Evolutionary conservation across 2,329 filamentous ascomycete species (phyloP), one percentile per base, ranked within the genome.

Genomic region (Apiospora saccharicola): DNA sequence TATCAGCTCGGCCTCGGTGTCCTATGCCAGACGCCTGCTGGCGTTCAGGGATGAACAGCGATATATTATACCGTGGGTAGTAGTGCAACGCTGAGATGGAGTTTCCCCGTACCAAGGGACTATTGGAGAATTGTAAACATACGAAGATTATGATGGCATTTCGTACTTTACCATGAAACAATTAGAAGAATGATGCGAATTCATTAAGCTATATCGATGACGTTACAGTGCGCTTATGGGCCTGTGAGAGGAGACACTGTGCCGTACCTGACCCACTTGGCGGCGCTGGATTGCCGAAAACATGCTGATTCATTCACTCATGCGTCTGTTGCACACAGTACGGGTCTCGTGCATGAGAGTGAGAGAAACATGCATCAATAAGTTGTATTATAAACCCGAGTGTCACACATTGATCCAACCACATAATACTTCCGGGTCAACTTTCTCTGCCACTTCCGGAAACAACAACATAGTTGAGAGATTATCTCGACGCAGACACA

Each of bases 11-110:
- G 77, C 47, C 80, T 82, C 72, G 73, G 61, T 30, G 70, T 84
- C 70, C 75, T 84, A 72, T 81, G 82, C 79, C 68, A 80, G 75
- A 77, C 80, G 64, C 75, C 82, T 49, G 47, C 79, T 70, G 75
- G 80, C 57, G 34, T 64, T 41, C 57, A 64, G 34, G 57, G 57
- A 41, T 64, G 57, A 64, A 64, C 19, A 3, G 12, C 7, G 57
- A 41, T 19, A 24, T 24, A 22, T 2, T 10, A 22, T 22, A 34
- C 34, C 26, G 53, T 26, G 16, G 3, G 6, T 57, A 7, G 34
- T 22, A 26, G 51, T 6, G 24, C 26, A 34, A 22, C 12, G 14
- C 14, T 53, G 49, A 30, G 49, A 53, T 53, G 24, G 24, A 14
- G 16, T 6, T 26, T 26, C 12, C n/a, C 24, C 14, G 5, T 14